These are phyloP conservation scores for Babesia ovis DNA, from an alignment of 169 alveolate genomes.

Conservation along the genomic window DNA sequence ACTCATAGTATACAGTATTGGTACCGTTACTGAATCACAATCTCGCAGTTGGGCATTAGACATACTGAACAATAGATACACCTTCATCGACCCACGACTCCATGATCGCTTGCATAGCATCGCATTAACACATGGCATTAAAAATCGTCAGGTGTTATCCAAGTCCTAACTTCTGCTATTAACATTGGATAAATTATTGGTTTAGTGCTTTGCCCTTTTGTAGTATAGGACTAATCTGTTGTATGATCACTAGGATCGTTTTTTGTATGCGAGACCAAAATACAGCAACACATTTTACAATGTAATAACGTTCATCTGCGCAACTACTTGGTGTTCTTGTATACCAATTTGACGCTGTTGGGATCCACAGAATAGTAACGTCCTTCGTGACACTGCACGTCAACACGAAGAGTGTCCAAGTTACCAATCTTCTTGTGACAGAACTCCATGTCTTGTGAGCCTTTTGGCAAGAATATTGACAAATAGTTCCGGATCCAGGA, in stretches of 20 bases:
- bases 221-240: too few relatives aligned
- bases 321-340: conserved; percentile 15
- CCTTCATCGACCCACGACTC: not conserved
- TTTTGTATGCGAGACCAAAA: too few relatives aligned
- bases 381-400: conserved; percentile 6
- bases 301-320: too few relatives aligned
- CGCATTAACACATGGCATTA: not conserved
- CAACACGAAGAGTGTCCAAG: conserved; percentile 29
- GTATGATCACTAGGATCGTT: too few relatives aligned
- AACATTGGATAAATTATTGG: too few relatives aligned
- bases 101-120: not conserved
- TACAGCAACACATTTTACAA: too few relatives aligned
- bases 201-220: too few relatives aligned
- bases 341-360: conserved; percentile 14
- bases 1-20: not conserved
- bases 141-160: not conserved
- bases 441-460: conserved; percentile 8
- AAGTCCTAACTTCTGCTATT: not conserved
- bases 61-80: conserved; percentile 1
- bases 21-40: not conserved
- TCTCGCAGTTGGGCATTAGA: not conserved
- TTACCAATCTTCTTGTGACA: conserved; percentile 17
- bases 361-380: conserved; percentile 7
- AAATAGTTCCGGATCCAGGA: conserved; percentile 53
- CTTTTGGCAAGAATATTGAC: conserved; percentile 34